Evolutionary conservation across 352 stramenopile species (phyloP).

Genomic region (Phytophthora aleatoria): DNA sequence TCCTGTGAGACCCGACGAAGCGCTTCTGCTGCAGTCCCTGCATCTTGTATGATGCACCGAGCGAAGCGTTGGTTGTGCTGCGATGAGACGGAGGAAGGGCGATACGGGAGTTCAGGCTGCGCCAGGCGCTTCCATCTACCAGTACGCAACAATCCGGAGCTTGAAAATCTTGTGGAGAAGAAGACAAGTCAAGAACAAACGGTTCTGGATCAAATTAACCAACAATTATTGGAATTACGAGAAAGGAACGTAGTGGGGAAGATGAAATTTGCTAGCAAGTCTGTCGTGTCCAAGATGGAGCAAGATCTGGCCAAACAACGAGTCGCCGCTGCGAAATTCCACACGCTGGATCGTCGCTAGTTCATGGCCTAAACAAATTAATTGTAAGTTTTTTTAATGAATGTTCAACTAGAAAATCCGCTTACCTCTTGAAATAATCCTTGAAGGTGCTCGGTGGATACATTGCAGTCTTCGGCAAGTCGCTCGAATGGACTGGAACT

Average conservation of each 20-base stretch:
- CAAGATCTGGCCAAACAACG: constrained; percentile 50
- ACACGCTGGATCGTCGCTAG: constrained; percentile 46
- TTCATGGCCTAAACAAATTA: constrained; percentile 10
- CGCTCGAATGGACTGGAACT: constrained; percentile 14
- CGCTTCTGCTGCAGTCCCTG: constrained; percentile 26
- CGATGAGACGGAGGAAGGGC: constrained; percentile 71
- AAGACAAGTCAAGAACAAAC: constrained; percentile 52
- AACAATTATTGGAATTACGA: constrained; percentile 62
- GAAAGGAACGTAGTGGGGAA: constrained; percentile 64
- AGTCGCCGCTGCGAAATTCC: constrained; percentile 52
- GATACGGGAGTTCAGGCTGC: constrained; percentile 70
- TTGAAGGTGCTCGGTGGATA: constrained; percentile 24
- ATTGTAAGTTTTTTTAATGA: not conserved
- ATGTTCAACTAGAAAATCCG: not conserved
- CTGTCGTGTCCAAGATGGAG: constrained; percentile 59
- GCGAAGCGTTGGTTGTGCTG: constrained; percentile 76
- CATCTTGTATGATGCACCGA: constrained; percentile 74
- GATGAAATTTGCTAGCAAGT: constrained; percentile 51
- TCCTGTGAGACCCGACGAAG: constrained; percentile 53
- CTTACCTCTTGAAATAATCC: constrained; percentile 25
- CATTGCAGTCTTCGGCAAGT: constrained; percentile 32
- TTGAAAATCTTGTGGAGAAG: constrained; percentile 43
- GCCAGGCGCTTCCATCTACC: constrained; percentile 64
- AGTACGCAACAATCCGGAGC: constrained; percentile 43
- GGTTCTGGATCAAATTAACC: constrained; percentile 56